Base-by-base conservation (phyloP, 441 rosid species). In the Erysimum cheiri region DNA sequence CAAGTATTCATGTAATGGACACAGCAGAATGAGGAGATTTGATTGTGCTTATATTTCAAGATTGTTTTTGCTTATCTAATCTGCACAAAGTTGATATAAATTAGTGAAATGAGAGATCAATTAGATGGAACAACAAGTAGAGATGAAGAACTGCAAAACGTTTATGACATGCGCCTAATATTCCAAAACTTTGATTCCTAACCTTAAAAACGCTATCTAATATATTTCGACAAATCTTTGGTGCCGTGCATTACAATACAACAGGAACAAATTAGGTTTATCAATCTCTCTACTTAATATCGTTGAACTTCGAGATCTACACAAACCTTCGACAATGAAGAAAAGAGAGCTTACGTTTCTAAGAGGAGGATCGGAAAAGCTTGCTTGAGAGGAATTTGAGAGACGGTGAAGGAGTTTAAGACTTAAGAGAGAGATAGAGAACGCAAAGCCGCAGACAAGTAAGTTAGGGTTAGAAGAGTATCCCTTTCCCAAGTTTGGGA, bases 21-120 rank as follows among this genome's bases (percentile, higher is more conserved):
- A n/a, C n/a, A n/a, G n/a, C n/a, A n/a, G n/a, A n/a, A n/a, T n/a
- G n/a, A n/a, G n/a, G n/a, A n/a, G n/a, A n/a, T n/a, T n/a, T n/a
- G n/a, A n/a, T n/a, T n/a, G n/a, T n/a, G n/a, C n/a, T 87, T 85
- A 54, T 87, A 90, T 32, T 86, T 89, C 66, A 85, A 94, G 90
- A 89, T 50, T 28, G 56, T 86, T 67, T 78, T 78, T 41, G 84
- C 83, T 36, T 2, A 40, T 24, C 1, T 12, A 8, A 26, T 67
- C 78, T 75, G 73, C 65, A 63, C 8, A 41, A 52, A 4, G 17
- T 13, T 4, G 6, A 60, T 13, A 70, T n/a, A 37, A 49, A 8
- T 17, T 28, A 52, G 10, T 1, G 17, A 13, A 26, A 26, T 1
- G 17, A 28, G 10, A 6, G 5, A 13, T 13, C 14, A 52, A 28